Evolutionary conservation across 2,329 filamentous ascomycete species (phyloP).

Genomic region (Cordyceps pruinosa): DNA sequence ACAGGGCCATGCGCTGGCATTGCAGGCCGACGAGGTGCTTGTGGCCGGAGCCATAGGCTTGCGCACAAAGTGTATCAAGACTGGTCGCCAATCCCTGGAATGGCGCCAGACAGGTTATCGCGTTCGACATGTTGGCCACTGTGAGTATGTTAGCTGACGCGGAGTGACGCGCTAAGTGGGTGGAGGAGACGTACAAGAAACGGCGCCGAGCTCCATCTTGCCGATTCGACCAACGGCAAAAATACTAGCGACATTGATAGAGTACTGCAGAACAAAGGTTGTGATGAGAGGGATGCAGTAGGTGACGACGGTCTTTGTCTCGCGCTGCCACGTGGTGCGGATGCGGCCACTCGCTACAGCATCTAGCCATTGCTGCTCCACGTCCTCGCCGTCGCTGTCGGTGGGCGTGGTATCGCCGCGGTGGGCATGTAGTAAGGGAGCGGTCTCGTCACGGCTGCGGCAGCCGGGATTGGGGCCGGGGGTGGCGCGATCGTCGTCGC

Average conservation of each 20-base stretch:
- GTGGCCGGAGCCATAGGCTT: slow-evolving; percentile 87
- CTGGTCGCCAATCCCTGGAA: slow-evolving; percentile 84
- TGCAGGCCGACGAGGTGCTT: slow-evolving; percentile 82
- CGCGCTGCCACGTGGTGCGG: slow-evolving; percentile 84
- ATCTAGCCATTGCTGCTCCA: slow-evolving; percentile 75
- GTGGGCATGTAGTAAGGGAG: slow-evolving; percentile 34
- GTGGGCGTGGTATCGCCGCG: slow-evolving; percentile 25
- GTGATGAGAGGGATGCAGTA: slow-evolving; percentile 65
- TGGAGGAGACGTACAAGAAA: slow-evolving; percentile 29
- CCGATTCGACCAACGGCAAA: slow-evolving; percentile 73
- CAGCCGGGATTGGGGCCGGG: not conserved
- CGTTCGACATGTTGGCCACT: slow-evolving; percentile 65
- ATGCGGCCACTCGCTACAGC: slow-evolving; percentile 76
- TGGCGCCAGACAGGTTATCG: slow-evolving; percentile 69
- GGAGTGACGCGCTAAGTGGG: not conserved
- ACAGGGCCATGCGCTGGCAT: slow-evolving; percentile 73
- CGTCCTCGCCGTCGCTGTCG: slow-evolving; percentile 44
- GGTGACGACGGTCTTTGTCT: slow-evolving; percentile 69
- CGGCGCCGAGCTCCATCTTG: slow-evolving; percentile 47
- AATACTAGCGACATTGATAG: slow-evolving; percentile 73
- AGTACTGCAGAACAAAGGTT: slow-evolving; percentile 76
- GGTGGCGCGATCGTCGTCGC: slow-evolving; percentile 19
- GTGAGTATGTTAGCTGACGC: not conserved
- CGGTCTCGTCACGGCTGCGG: slow-evolving; percentile 28
- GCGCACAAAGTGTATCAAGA: slow-evolving; percentile 85